These are phyloP conservation scores for Sisymbrium irio DNA, from an alignment of 345 rosid genomes.

Conservation along the genomic window DNA sequence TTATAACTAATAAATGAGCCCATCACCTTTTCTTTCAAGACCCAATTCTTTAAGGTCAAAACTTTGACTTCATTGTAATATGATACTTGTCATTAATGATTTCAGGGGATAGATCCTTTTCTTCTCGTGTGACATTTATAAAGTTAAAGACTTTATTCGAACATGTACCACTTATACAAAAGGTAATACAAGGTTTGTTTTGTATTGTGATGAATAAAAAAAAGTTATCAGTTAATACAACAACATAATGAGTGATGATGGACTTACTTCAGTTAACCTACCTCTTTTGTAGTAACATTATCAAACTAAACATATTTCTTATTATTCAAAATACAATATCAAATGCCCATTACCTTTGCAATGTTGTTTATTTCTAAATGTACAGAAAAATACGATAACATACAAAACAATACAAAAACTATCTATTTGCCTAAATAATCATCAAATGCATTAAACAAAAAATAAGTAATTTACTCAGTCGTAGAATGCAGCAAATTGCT, in stretches of 20 bases:
- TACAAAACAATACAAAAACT: constrained; percentile 9
- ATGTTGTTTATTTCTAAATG: constrained; percentile 12
- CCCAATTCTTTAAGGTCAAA: too few species aligned
- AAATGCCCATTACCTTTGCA: not conserved
- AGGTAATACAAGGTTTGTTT: not conserved
- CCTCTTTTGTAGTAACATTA: not conserved
- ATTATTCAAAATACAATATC: constrained; percentile 2
- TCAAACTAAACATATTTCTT: constrained; percentile 5
- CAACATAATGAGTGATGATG: too few species aligned
- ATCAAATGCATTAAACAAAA: constrained; percentile 1
- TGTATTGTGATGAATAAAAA: not conserved
- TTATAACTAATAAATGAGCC: not conserved
- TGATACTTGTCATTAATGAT: not conserved
- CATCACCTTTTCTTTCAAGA: not conserved
- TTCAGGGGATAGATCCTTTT: not conserved
- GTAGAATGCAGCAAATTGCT: not conserved
- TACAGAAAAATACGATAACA: not conserved
- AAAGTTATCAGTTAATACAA: not conserved
- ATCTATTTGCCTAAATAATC: not conserved
- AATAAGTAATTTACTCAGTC: not conserved
- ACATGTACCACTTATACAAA: not conserved
- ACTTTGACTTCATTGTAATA: too few species aligned
- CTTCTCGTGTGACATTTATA: constrained; percentile 23
- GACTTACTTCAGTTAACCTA: not conserved
- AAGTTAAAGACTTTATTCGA: constrained; percentile 21